Percentiles rank a stretch among this genome's conserved stretches.
Evolutionary conservation across 129 eudicot species (phyloP).

Genomic region (Arctium lappa): DNA sequence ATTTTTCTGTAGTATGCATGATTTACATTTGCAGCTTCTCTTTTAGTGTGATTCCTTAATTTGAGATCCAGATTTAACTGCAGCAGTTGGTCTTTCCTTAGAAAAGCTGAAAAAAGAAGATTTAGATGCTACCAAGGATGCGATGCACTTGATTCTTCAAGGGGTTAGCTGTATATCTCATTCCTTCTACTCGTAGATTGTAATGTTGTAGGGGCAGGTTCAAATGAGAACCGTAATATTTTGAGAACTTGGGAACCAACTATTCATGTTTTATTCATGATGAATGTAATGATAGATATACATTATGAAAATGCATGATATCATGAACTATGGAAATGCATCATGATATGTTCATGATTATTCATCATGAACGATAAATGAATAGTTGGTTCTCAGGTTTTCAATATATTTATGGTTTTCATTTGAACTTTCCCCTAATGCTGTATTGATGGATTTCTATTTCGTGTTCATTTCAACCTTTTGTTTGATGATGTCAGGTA

Average conservation of each 20-base stretch:
- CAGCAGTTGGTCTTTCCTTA: conserved; percentile 83
- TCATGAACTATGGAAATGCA: neutral
- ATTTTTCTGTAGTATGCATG: neutral
- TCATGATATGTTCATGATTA: neutral
- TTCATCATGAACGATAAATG: neutral
- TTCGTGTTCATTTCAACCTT: conserved; percentile 5
- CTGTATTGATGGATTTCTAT: conserved; percentile 10
- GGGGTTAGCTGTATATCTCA: conserved; percentile 81
- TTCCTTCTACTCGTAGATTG: conserved; percentile 10
- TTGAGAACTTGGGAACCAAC: neutral
- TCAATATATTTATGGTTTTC: neutral
- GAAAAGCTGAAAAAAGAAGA: conserved; percentile 87
- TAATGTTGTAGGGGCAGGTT: neutral
- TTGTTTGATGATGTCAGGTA: conserved; percentile 55
- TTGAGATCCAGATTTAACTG: conserved; percentile 69
- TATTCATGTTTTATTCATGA: neutral
- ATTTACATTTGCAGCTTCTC: conserved; percentile 9
- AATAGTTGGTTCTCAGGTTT: neutral
- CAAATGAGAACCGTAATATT: neutral
- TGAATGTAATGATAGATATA: neutral
- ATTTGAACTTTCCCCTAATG: neutral
- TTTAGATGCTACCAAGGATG: conserved; percentile 74
- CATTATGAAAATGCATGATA: neutral
- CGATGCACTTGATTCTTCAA: conserved; percentile 77
- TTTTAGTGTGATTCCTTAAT: conserved; percentile 42